phyloP scores from a whole-genome alignment of 2,329 filamentous ascomycete species.

The Talaromyces marneffei region DNA sequence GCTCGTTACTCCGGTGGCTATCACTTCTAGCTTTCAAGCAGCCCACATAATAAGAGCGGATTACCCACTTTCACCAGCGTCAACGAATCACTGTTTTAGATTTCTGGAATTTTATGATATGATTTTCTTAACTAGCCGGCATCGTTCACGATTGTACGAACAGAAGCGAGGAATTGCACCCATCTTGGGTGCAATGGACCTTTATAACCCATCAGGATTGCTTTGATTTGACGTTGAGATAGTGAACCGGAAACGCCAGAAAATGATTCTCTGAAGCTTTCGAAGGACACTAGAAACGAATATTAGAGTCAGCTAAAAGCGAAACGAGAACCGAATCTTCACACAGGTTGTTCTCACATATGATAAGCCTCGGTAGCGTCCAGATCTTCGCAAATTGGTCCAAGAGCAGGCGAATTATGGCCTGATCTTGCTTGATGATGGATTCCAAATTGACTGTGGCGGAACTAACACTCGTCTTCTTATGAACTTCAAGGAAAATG shows the following conservation, averaged over 20 bases:
- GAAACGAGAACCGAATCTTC: background rate
- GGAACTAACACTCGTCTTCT: background rate
- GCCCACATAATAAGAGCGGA: background rate
- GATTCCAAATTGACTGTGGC: constrained; percentile 3
- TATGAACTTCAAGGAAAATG: constrained; percentile 27
- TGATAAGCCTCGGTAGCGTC: constrained; percentile 15
- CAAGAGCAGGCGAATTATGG: constrained; percentile 20
- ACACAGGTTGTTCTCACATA: background rate
- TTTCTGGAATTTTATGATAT: background rate
- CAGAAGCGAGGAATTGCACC: constrained; percentile 16
- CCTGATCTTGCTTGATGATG: constrained; percentile 16
- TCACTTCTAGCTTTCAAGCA: background rate
- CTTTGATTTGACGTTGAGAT: constrained; percentile 8
- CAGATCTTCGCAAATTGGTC: constrained; percentile 22
- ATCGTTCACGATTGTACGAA: background rate
- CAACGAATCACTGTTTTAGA: background rate
- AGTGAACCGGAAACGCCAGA: constrained; percentile 10
- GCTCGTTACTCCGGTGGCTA: background rate
- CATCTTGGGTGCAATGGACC: constrained; percentile 17
- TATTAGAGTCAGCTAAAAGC: background rate
- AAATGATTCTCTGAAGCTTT: constrained; percentile 14
- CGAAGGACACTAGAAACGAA: constrained; percentile 3
- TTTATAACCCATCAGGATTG: constrained; percentile 17
- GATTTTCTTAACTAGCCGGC: background rate
- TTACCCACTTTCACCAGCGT: background rate